A percentile compares a stretch with the other conserved stretches of the same genome.
phyloP scores from a whole-genome alignment of 495 filamentous ascomycete genomes.

The Extremus antarcticus region DNA sequence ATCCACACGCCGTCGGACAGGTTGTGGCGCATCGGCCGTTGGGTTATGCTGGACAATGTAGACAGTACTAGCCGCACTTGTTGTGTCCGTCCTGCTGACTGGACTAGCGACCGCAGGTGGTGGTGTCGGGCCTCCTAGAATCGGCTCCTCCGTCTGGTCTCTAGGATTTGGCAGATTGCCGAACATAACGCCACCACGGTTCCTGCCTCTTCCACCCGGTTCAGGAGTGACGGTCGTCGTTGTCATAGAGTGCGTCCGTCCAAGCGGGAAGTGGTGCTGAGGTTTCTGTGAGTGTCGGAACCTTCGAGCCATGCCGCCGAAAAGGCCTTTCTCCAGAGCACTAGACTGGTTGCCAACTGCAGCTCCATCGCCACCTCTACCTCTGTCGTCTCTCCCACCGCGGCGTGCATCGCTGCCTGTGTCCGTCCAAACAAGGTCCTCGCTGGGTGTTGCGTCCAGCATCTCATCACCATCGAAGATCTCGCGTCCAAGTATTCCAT shows the following conservation, averaged over 20 bases:
- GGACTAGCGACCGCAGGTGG: slow-evolving; percentile 58
- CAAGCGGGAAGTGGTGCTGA: slow-evolving; percentile 15
- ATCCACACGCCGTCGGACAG: slow-evolving; percentile 8
- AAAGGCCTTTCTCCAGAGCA: slow-evolving; percentile 13
- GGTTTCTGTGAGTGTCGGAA: not conserved
- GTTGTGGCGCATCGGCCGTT: slow-evolving; percentile 32
- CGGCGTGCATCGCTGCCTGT: not conserved
- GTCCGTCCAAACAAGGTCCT: slow-evolving; percentile 41
- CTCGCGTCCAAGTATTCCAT: slow-evolving; percentile 86
- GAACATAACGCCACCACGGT: slow-evolving; percentile 2
- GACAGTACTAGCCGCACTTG: slow-evolving; percentile 68
- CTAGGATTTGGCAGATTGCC: slow-evolving; percentile 10
- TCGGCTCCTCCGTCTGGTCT: not conserved
- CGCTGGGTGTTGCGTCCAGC: slow-evolving; percentile 61
- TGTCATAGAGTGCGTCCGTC: slow-evolving; percentile 10
- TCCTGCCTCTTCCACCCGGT: not conserved
- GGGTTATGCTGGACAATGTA: slow-evolving; percentile 77
- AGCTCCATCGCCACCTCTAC: slow-evolving; percentile 1
- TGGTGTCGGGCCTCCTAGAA: slow-evolving; percentile 43
- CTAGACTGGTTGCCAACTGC: slow-evolving; percentile 7
- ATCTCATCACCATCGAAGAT: slow-evolving; percentile 97
- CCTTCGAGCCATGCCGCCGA: slow-evolving; percentile 9
- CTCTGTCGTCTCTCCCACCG: not conserved
- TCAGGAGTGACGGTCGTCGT: not conserved
- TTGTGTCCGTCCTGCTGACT: slow-evolving; percentile 65